Base-by-base conservation (phyloP, 1,139 yeast genomes). In the Geotrichum fermentans region DNA sequence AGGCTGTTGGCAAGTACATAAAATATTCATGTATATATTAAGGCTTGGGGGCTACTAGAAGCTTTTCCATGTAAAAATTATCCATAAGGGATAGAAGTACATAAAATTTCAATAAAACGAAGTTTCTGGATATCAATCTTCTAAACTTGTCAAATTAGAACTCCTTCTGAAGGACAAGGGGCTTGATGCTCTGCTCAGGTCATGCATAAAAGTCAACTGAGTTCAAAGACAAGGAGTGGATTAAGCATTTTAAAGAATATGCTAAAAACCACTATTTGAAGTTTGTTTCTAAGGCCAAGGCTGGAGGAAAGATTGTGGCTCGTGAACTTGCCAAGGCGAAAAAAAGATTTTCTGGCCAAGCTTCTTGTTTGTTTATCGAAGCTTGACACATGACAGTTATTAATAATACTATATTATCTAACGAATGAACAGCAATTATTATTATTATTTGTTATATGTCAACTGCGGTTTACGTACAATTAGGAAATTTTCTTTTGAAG, bases 311-410 rank as follows among this genome's bases (percentile, higher is more conserved):
- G 61, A 81, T 88, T 22, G 75, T 92, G 11, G 97, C 97, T 0
- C 73, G 98, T 55, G 96, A 92, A 62, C 90, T 97, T 0, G 86
- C 92, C 56, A 87, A 87, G 63, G 97, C 97, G 1, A 79, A 86
- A 61, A 73, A 92, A 92, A 67, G 98, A 92, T 66, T 98, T 92
- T 17, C 73, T 94, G 48, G 95, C 94, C 45, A 83, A 79, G 60
- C 72, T 92, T 55, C 97, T 92, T 67, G 98, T 97, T 0, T 85
- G 96, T 16, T n/a, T n/a, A n/a, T n/a, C n/a, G n/a, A n/a, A n/a
- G n/a, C n/a, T n/a, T n/a, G n/a, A n/a, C n/a, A n/a, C n/a, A n/a
- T n/a, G n/a, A n/a, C n/a, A n/a, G n/a, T n/a, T n/a, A n/a, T n/a
- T n/a, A n/a, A n/a, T n/a, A n/a, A n/a, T n/a, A n/a, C n/a, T n/a